A percentile compares a stretch with the other conserved stretches of the same genome.
These are phyloP conservation scores for Wickerhamomyces strasburgensis DNA, from an alignment of 805 yeast species.

Conservation along the genomic window DNA sequence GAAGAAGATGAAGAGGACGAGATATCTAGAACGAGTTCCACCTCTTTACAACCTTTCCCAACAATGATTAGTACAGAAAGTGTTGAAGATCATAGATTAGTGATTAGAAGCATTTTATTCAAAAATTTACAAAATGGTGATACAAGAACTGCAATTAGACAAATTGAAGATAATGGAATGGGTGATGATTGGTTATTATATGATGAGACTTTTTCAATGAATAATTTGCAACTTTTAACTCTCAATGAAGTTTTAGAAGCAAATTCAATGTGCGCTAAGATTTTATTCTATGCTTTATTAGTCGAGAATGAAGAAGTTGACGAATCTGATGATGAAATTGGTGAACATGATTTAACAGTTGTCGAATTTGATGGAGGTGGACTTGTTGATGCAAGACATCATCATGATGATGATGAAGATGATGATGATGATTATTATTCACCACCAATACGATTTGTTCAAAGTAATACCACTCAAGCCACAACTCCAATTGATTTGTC, in stretches of 20 bases:
- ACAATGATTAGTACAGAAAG: slow-evolving; percentile 12
- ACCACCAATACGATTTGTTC: slow-evolving; percentile 16
- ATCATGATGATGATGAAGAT: too few relatives aligned
- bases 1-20: slow-evolving; percentile 3
- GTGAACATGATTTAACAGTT: slow-evolving; percentile 24
- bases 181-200: slow-evolving; percentile 38
- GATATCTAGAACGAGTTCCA: slow-evolving; percentile 4
- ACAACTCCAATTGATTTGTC: slow-evolving; percentile 19
- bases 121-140: slow-evolving; percentile 18
- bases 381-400: too few relatives aligned
- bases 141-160: slow-evolving; percentile 23
- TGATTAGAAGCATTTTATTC: slow-evolving; percentile 19
- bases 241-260: slow-evolving; percentile 30
- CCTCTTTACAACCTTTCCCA: slow-evolving; percentile 14
- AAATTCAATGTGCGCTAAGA: slow-evolving; percentile 26
- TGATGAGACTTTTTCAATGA: slow-evolving; percentile 32
- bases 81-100: slow-evolving; percentile 10
- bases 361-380: slow-evolving; percentile 22
- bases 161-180: slow-evolving; percentile 18
- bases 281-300: slow-evolving; percentile 27
- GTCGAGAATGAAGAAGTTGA: slow-evolving; percentile 2
- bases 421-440: slow-evolving; percentile 3
- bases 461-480: slow-evolving; percentile 16
- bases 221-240: slow-evolving; percentile 30
- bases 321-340: slow-evolving; percentile 8